Evolutionary conservation across 2,329 filamentous ascomycete genomes (phyloP).

Genomic region (Amauroascus verrucosus): DNA sequence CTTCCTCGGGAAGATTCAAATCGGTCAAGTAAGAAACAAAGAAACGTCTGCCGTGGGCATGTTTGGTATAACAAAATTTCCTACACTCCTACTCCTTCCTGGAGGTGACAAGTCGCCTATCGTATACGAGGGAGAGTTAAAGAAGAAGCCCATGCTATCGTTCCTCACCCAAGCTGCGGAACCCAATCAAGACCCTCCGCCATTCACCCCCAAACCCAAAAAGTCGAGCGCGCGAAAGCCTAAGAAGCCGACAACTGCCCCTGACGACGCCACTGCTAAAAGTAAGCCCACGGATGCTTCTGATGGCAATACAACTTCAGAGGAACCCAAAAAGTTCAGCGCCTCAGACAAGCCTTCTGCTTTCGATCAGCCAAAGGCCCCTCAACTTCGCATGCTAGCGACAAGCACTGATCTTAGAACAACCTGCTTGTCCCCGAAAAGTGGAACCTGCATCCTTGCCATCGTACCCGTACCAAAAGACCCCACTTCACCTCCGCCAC

Average conservation of each 20-base stretch:
- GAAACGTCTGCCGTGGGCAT: conserved; percentile 60
- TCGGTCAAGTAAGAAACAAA: conserved; percentile 77
- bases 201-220: conserved; percentile 26
- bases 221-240: conserved; percentile 26
- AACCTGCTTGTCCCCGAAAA: conserved; percentile 64
- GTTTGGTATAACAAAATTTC: conserved; percentile 69
- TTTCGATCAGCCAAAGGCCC: conserved; percentile 43
- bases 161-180: conserved; percentile 71
- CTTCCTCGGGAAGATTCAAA: conserved; percentile 65
- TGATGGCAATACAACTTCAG: background rate
- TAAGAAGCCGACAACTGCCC: conserved; percentile 15
- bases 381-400: conserved; percentile 56
- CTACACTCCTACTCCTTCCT: conserved; percentile 69
- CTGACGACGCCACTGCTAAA: conserved; percentile 43
- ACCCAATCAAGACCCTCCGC: conserved; percentile 67
- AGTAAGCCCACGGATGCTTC: conserved; percentile 30
- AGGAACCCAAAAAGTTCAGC: conserved; percentile 1
- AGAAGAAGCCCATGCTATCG: conserved; percentile 67
- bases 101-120: conserved; percentile 58
- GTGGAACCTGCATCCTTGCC: conserved; percentile 72
- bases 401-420: conserved; percentile 55
- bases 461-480: conserved; percentile 51
- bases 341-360: conserved; percentile 29
- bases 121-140: conserved; percentile 70
- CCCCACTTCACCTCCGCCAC: conserved; percentile 39